phyloP scores from a whole-genome alignment of 805 yeast genomes.

The Priceomyces haplophilus region DNA sequence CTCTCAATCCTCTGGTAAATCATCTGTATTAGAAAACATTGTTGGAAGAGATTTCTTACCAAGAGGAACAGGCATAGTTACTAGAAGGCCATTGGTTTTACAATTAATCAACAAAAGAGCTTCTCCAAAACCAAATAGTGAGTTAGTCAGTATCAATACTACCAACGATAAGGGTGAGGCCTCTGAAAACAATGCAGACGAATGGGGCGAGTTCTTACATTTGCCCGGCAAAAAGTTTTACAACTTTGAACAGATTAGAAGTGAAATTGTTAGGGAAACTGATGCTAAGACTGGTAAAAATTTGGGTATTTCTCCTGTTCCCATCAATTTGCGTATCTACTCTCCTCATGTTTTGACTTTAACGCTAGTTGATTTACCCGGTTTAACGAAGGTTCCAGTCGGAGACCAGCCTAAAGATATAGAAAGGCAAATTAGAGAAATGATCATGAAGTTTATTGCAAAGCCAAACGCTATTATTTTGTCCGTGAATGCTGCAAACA shows the following conservation, averaged over 20 bases:
- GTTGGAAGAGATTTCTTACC: conserved; percentile 91
- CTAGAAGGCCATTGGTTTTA: conserved; percentile 81
- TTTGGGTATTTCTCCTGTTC: conserved; percentile 86
- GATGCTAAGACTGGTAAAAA: conserved; percentile 78
- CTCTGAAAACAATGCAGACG: conserved; percentile 71
- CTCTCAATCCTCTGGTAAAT: conserved; percentile 85
- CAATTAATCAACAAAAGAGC: conserved; percentile 74
- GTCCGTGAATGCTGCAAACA: conserved; percentile 94
- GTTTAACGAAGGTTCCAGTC: conserved; percentile 96
- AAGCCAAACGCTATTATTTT: conserved; percentile 93
- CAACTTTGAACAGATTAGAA: conserved; percentile 84
- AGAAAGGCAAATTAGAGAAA: conserved; percentile 88
- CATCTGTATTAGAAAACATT: conserved; percentile 84
- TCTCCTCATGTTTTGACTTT: conserved; percentile 93
- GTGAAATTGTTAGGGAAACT: conserved; percentile 89
- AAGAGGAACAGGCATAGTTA: conserved; percentile 89
- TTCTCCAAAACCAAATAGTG: conserved; percentile 18
- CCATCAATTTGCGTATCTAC: conserved; percentile 88
- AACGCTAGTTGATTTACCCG: conserved; percentile 95
- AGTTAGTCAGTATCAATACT: conserved; percentile 43
- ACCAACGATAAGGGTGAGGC: conserved; percentile 44
- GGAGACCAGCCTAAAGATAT: conserved; percentile 99
- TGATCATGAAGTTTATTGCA: conserved; percentile 88
- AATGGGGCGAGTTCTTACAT: conserved; percentile 98
- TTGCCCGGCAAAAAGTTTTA: conserved; percentile 83